phyloP scores from a whole-genome alignment of 1,284 basidiomycete species.

The Malassezia vespertilionis region DNA sequence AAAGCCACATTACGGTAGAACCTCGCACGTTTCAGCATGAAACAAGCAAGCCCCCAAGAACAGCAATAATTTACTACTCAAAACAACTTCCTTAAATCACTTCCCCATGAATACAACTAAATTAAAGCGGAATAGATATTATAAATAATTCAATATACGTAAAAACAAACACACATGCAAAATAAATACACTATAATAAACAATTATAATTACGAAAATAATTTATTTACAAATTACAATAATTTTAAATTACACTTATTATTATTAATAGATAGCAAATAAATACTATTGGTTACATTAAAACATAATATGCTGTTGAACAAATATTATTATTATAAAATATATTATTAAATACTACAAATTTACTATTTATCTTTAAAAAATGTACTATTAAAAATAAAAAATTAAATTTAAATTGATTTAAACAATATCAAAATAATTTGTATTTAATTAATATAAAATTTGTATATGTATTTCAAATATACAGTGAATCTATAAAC shows the following conservation, averaged over 20 bases:
- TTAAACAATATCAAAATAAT: not conserved
- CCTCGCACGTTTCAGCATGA: too few relatives aligned
- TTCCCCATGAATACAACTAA: too few relatives aligned
- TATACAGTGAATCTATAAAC: not conserved
- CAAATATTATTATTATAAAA: not conserved
- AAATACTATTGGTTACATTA: not conserved
- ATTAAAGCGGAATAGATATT: not conserved
- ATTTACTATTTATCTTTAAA: not conserved
- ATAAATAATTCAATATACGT: not conserved
- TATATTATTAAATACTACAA: not conserved
- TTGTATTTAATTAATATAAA: not conserved
- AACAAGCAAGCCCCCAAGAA: too few relatives aligned
- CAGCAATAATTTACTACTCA: too few relatives aligned
- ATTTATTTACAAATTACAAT: not conserved
- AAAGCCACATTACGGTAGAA: too few relatives aligned
- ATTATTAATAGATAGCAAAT: not conserved
- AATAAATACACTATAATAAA: not conserved
- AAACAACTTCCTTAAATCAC: too few relatives aligned
- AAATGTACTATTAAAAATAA: not conserved
- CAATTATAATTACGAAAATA: not conserved
- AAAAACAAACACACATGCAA: not conserved
- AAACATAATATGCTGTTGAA: not conserved
- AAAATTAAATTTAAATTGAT: not conserved
- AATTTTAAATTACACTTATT: constrained; percentile 4
- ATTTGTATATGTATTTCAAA: not conserved